Conservation (phyloP, 1,284 basidiomycete species). For the Amylostereum chailletii region DNA sequence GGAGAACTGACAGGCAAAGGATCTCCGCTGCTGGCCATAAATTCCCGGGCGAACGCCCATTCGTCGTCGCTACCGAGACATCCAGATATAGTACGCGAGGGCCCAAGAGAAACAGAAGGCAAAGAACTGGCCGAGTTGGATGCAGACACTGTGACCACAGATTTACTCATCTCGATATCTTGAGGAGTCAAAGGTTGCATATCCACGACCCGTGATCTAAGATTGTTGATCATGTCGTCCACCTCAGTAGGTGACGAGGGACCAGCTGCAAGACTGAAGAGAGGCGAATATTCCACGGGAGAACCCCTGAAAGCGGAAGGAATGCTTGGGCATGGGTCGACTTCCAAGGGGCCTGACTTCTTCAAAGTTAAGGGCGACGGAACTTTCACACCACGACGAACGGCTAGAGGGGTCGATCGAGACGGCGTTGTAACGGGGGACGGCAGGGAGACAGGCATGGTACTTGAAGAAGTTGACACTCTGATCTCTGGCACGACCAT, state of each 20-base stretch:
- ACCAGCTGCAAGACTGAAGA: conserved; percentile 22
- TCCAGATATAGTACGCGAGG: conserved; percentile 7
- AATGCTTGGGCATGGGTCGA: conserved; percentile 43
- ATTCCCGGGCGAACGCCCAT: conserved; percentile 36
- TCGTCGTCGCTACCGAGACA: conserved; percentile 27
- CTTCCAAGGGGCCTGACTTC: conserved; percentile 14
- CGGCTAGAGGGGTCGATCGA: conserved; percentile 29
- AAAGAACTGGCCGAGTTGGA: not conserved
- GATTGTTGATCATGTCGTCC: conserved; percentile 44
- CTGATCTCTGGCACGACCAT: conserved; percentile 35
- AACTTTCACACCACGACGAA: conserved; percentile 42
- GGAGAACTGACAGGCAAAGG: conserved; percentile 10
- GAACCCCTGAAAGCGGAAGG: conserved; percentile 56
- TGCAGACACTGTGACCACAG: conserved; percentile 8
- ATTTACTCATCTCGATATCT: conserved; percentile 2
- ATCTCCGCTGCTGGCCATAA: conserved; percentile 20
- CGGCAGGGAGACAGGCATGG: conserved; percentile 36
- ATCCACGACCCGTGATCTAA: conserved; percentile 20
- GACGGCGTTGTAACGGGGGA: conserved; percentile 22
- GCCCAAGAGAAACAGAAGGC: conserved; percentile 5
- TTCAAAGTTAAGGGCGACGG: conserved; percentile 32
- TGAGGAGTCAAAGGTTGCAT: conserved; percentile 9
- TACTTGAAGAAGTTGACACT: conserved; percentile 41
- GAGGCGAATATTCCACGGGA: conserved; percentile 35
- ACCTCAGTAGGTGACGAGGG: conserved; percentile 27